These are phyloP conservation scores for Scenedesmus sp. DNA, from an alignment of 163 green algal genomes.

Conservation along the genomic window DNA sequence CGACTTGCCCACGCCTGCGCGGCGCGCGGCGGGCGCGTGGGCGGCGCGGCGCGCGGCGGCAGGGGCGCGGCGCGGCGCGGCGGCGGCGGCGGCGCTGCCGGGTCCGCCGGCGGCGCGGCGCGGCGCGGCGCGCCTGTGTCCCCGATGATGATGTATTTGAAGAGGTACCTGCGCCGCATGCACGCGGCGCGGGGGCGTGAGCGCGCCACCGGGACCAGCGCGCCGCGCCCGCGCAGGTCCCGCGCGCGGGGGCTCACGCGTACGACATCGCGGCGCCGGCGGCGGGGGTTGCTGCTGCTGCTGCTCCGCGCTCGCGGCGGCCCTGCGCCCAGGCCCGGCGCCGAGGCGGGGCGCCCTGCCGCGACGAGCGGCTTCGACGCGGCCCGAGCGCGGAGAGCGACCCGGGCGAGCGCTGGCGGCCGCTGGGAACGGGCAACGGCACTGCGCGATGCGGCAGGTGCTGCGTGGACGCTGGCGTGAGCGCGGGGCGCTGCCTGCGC, in stretches of 20 bases:
- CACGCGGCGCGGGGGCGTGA: background rate
- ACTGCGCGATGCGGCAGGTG: no score
- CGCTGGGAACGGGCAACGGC: no score
- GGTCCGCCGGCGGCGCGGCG: background rate
- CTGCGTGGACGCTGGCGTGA: no score
- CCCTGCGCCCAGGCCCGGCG: no score
- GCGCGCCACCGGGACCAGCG: background rate
- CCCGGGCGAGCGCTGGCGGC: no score
- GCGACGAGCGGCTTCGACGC: no score
- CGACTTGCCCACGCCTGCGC: constrained; percentile 97
- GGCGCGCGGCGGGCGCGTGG: background rate
- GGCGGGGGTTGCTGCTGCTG: constrained; percentile 1
- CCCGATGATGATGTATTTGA: constrained; percentile 99
- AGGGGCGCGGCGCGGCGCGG: background rate
- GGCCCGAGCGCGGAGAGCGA: no score
- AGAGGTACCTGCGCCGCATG: constrained; percentile 57
- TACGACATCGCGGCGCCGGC: constrained; percentile 19
- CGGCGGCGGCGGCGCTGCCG: background rate
- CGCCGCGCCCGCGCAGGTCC: background rate
- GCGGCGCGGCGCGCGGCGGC: background rate
- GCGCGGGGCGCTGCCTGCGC: no score
- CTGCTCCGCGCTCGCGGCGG: no score
- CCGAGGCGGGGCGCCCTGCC: no score
- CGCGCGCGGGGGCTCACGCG: constrained; percentile 28
- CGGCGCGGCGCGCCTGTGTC: constrained; percentile 81